Percentiles rank a stretch among this genome's conserved stretches.
Conservation (phyloP, 2,329 filamentous ascomycete species). For the Colletotrichum zoysiae region DNA sequence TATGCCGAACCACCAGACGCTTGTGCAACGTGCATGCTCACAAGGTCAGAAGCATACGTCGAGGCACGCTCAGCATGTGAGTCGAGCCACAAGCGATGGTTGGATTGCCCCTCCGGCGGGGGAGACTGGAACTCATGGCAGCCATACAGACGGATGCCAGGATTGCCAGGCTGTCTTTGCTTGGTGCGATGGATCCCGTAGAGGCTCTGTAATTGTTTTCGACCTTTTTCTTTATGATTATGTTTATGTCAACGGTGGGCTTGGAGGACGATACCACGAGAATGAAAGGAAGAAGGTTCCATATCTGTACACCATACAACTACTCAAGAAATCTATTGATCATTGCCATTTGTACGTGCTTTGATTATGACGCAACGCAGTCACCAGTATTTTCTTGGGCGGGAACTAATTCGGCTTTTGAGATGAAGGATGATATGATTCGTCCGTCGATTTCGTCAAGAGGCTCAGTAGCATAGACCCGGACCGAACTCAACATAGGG, state of each 20-base stretch:
- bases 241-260: not conserved
- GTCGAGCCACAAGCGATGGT: not conserved
- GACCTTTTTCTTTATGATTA: not conserved
- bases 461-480: not conserved
- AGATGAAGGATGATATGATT: not conserved
- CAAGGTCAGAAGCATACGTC: not conserved
- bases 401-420: not conserved
- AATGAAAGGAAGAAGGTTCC: not conserved
- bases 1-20: not conserved
- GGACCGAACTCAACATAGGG: too few relatives aligned
- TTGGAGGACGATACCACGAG: not conserved
- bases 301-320: not conserved
- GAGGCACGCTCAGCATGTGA: not conserved
- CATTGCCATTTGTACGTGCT: not conserved
- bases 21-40: not conserved
- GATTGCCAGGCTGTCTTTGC: not conserved
- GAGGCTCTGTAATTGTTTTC: not conserved
- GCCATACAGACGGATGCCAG: not conserved
- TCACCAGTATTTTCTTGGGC: not conserved
- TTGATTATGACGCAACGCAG: not conserved
- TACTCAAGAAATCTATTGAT: not conserved
- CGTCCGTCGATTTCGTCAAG: not conserved
- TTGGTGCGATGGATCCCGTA: not conserved
- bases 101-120: not conserved
- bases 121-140: not conserved